A percentile compares a stretch with the other conserved stretches of the same genome.
These are phyloP conservation scores for fission yeast (Schizosaccharomyces pombe) DNA, from an alignment of 805 yeast genomes.

Conservation along the genomic window DNA sequence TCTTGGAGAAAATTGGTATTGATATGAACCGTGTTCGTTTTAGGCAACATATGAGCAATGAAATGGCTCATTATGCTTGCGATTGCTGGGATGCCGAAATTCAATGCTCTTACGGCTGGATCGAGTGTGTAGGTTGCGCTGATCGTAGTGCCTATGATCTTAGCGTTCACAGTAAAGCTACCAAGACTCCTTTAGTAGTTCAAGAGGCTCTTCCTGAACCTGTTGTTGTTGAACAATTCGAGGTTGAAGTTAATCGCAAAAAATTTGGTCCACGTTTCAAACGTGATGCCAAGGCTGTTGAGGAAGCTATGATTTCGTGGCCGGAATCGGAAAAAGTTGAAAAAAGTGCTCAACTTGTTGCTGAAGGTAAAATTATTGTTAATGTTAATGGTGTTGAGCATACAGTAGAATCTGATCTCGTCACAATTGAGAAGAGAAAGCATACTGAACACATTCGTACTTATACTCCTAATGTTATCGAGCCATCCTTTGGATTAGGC, in stretches of 20 bases:
- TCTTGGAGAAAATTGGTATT: constrained; percentile 74
- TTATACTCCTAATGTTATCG: constrained; percentile 89
- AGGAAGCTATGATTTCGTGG: constrained; percentile 48
- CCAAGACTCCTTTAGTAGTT: constrained; percentile 84
- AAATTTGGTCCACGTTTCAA: constrained; percentile 95
- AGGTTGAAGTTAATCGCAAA: constrained; percentile 75
- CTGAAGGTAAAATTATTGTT: constrained; percentile 40
- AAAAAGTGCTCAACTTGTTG: constrained; percentile 41
- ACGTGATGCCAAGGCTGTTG: constrained; percentile 85
- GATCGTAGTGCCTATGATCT: constrained; percentile 96
- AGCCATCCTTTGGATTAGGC: constrained; percentile 98
- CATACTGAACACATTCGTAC: constrained; percentile 37
- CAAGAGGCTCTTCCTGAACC: constrained; percentile 79
- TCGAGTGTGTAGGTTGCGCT: constrained; percentile 99
- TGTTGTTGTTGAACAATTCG: constrained; percentile 54
- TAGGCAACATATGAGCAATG: constrained; percentile 96
- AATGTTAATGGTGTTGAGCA: constrained; percentile 44
- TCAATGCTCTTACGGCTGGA: constrained; percentile 92
- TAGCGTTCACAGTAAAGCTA: constrained; percentile 81
- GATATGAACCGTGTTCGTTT: constrained; percentile 65
- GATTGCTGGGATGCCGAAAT: constrained; percentile 99
- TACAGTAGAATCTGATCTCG: constrained; percentile 49
- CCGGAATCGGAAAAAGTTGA: constrained; percentile 69
- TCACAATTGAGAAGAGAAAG: constrained; percentile 41
- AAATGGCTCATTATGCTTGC: constrained; percentile 98